Evolutionary conservation across 2,329 filamentous ascomycete genomes (phyloP).

Genomic region (Verticillium nubilum): DNA sequence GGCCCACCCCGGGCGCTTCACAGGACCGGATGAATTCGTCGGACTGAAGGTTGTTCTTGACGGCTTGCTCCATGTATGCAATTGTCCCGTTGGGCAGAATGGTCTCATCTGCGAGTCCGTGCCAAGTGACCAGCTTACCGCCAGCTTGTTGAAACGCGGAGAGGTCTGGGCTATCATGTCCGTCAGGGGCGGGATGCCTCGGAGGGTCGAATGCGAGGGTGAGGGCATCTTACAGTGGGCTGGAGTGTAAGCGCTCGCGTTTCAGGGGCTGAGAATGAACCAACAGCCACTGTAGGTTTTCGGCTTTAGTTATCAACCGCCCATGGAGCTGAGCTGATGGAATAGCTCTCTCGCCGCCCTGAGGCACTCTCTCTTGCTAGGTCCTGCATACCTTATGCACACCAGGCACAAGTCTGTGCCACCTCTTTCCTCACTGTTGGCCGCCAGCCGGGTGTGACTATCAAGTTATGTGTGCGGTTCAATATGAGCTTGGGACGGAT

Average conservation of each 20-base stretch:
- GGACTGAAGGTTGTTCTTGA: background rate
- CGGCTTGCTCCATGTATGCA: background rate
- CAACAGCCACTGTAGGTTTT: too few relatives aligned
- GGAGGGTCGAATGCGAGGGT: too few relatives aligned
- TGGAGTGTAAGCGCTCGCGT: too few relatives aligned
- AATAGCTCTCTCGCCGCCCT: too few relatives aligned
- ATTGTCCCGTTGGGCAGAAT: slow-evolving; percentile 21
- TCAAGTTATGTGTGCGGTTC: background rate
- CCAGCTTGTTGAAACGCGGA: slow-evolving; percentile 28
- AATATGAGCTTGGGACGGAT: background rate
- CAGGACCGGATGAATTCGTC: slow-evolving; percentile 45
- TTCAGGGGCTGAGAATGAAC: too few relatives aligned
- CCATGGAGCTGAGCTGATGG: too few relatives aligned
- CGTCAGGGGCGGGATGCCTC: too few relatives aligned
- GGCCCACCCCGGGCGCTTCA: slow-evolving; percentile 45
- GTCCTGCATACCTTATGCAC: too few relatives aligned
- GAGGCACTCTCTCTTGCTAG: too few relatives aligned
- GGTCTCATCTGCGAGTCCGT: slow-evolving; percentile 34
- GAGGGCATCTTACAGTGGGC: too few relatives aligned
- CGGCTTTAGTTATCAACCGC: too few relatives aligned
- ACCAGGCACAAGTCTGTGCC: background rate
- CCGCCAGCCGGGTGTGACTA: background rate
- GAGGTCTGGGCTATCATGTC: slow-evolving; percentile 27
- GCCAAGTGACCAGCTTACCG: slow-evolving; percentile 39
- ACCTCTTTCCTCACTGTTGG: background rate